Conservation (phyloP, 164 flowering plant species). For the Macadamia integrifolia region DNA sequence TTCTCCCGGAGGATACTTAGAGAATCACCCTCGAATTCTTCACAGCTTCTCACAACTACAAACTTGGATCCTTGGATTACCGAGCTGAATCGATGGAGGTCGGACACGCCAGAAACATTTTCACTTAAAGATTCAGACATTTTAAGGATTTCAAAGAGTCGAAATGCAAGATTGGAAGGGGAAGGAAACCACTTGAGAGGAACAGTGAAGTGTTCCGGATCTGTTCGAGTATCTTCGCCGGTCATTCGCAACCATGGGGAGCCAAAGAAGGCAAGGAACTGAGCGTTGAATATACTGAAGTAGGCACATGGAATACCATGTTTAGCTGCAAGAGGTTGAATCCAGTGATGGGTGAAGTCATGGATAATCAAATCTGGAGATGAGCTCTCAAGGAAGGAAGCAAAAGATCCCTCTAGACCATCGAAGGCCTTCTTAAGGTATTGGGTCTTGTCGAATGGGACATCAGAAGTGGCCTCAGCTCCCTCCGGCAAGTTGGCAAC, state of each 20-base stretch:
- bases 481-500: constrained; percentile 9
- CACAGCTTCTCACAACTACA: constrained; percentile 36
- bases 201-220: constrained; percentile 7
- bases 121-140: constrained; percentile 8
- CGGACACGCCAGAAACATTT: constrained; percentile 25
- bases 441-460: constrained; percentile 7
- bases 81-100: constrained; percentile 19
- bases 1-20: constrained; percentile 23
- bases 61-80: constrained; percentile 21
- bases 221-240: background rate
- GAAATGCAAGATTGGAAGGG: constrained; percentile 8
- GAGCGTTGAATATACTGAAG: constrained; percentile 7
- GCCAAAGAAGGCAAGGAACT: background rate
- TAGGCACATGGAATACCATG: constrained; percentile 7
- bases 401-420: constrained; percentile 18
- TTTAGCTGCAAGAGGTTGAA: constrained; percentile 5
- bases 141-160: constrained; percentile 26
- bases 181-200: constrained; percentile 15
- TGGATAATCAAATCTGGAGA: constrained; percentile 13
- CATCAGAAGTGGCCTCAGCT: constrained; percentile 27
- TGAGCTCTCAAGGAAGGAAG: constrained; percentile 25
- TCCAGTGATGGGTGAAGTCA: constrained; percentile 33
- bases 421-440: constrained; percentile 24
- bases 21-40: constrained; percentile 54
- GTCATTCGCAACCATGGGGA: too few species aligned